Evolutionary conservation across 495 filamentous ascomycete genomes (phyloP), one percentile per base, ranked within the genome.

Genomic region (Paragyromitra xinjiangensis): DNA sequence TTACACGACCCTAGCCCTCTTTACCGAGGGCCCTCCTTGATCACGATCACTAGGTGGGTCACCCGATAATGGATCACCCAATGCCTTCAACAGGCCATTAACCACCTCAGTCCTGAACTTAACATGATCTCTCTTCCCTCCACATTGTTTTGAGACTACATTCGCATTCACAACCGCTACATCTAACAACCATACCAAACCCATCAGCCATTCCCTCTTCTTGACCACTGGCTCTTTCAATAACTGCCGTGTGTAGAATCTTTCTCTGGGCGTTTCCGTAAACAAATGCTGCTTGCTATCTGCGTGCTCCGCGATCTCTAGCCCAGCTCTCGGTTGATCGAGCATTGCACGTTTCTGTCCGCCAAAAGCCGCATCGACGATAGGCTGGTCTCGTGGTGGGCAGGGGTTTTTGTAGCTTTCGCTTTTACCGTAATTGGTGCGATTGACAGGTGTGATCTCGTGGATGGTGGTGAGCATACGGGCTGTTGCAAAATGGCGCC

Each of bases 101-200:
- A 24, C 42, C 19, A 65, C 42, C 14, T 65, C 63, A 26, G 16
- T 65, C 63, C 63, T 65, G 29, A 65, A 65, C 26, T 45, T 65
- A 34, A 3, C 42, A 34, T 45, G 63, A n/a, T 65, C 63, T 22
- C 53, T 34, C 53, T 58, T 58, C 22, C 53, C 53, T 26, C 53
- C 53, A 29, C 53, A 58, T 7, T 58, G 24, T 34, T 58, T 58
- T 24, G 53, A 58, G 12, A 58, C 53, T 14, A 58, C 53, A 58
- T 58, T 58, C 24, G 63, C 63, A 65, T 50, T 65, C 42, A 50
- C 63, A 8, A 34, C 63, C 3, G 63, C 63, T 1, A 65, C 63
- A 24, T 65, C 63, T 12, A 65, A 29, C 40, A 65, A n/a, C 63
- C 63, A 65, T 6, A 65, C 63, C 42, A 50, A 42, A 4, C 63